phyloP scores from a whole-genome alignment of 2,329 filamentous ascomycete genomes.

The Fusarium bulbicola region DNA sequence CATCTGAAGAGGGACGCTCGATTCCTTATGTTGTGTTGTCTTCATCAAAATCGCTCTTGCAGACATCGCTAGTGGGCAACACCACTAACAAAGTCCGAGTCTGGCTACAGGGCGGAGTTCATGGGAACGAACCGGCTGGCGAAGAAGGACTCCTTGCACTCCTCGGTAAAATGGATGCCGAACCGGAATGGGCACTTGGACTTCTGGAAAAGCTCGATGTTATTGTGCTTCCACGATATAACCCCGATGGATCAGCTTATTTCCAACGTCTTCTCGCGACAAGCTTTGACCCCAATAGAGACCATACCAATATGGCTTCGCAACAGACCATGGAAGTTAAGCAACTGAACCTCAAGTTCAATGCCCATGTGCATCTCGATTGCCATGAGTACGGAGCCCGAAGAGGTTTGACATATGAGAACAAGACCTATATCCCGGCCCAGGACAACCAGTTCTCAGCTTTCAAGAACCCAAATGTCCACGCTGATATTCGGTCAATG shows the following conservation, averaged over 20 bases:
- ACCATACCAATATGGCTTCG: constrained; percentile 46
- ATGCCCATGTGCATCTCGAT: constrained; percentile 45
- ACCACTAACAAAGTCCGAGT: constrained; percentile 40
- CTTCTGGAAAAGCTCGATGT: constrained; percentile 44
- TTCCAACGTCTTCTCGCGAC: constrained; percentile 44
- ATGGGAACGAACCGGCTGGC: constrained; percentile 47
- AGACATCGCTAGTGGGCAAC: not conserved
- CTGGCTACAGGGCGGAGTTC: constrained; percentile 46
- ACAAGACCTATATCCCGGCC: constrained; percentile 32
- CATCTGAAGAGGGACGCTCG: constrained; percentile 20
- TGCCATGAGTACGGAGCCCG: constrained; percentile 46
- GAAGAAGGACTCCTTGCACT: constrained; percentile 44
- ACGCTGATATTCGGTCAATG: constrained; percentile 42
- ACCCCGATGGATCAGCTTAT: constrained; percentile 47
- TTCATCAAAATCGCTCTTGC: not conserved
- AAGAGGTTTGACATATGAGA: not conserved
- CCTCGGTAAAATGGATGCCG: constrained; percentile 42
- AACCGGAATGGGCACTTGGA: constrained; percentile 42
- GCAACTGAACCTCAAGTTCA: constrained; percentile 39
- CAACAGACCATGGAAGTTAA: constrained; percentile 46
- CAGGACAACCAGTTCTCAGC: constrained; percentile 46
- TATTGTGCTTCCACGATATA: constrained; percentile 45
- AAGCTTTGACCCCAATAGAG: constrained; percentile 47
- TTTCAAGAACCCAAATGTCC: constrained; percentile 48
- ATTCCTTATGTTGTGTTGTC: constrained; percentile 30